These are phyloP conservation scores for Solanum bulbocastanum DNA, from an alignment of 257 asterid genomes.

Conservation along the genomic window DNA sequence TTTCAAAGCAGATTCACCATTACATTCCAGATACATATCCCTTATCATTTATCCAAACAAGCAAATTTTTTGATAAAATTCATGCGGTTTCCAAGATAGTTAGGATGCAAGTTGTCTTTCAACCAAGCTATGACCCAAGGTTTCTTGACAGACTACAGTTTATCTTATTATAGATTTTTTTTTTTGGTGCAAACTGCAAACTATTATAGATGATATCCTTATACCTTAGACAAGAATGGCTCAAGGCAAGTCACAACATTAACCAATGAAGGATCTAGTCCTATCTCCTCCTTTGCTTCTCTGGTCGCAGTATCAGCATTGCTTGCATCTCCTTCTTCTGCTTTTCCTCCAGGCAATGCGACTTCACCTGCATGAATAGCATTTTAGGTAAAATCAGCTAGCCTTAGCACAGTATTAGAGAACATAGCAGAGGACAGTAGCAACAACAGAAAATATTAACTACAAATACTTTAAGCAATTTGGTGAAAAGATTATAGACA, in stretches of 20 bases:
- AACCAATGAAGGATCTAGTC: conserved; percentile 74
- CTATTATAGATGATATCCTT: not conserved
- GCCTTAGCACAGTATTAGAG: not conserved
- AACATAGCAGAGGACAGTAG: not conserved
- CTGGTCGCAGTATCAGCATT: conserved; percentile 83
- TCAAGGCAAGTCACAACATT: conserved; percentile 77
- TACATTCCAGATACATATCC: not conserved
- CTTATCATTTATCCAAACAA: not conserved
- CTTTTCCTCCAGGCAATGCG: conserved; percentile 91
- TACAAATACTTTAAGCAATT: not conserved
- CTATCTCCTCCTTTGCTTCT: conserved; percentile 96
- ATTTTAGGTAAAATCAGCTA: not conserved
- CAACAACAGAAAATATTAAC: not conserved
- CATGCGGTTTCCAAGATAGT: not conserved
- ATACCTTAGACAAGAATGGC: conserved; percentile 92
- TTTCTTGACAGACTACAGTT: not conserved
- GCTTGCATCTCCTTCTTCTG: conserved; percentile 65
- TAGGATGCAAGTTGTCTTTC: not conserved
- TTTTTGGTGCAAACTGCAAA: not conserved
- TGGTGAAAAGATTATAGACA: not conserved
- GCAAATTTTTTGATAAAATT: not conserved
- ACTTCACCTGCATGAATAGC: conserved; percentile 61
- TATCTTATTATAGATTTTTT: not conserved
- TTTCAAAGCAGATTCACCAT: not conserved
- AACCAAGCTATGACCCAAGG: not conserved